phyloP scores from a whole-genome alignment of 306 rosid genomes.

The Vicia villosa region DNA sequence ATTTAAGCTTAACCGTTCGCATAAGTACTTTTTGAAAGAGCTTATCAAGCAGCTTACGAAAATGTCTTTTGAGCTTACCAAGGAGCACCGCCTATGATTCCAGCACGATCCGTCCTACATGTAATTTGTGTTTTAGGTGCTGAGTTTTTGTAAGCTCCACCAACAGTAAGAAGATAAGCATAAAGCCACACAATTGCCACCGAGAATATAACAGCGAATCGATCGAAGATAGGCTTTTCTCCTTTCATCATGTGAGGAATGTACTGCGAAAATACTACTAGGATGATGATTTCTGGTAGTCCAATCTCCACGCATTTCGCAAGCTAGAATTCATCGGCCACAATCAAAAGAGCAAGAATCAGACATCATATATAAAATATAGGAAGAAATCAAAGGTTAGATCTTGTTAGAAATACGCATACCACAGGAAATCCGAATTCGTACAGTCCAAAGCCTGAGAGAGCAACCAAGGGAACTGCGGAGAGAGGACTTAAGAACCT shows the following conservation, averaged over 20 bases:
- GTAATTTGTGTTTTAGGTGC: constrained; percentile 47
- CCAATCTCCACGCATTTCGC: constrained; percentile 85
- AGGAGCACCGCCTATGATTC: constrained; percentile 56
- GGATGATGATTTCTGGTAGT: constrained; percentile 80
- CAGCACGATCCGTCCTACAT: constrained; percentile 44
- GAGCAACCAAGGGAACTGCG: constrained; percentile 84
- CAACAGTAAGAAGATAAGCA: constrained; percentile 46
- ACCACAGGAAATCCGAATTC: constrained; percentile 96
- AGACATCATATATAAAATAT: constrained; percentile 22
- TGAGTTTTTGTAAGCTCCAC: constrained; percentile 44
- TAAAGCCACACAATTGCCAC: constrained; percentile 45
- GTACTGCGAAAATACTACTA: constrained; percentile 56
- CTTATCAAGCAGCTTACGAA: background rate
- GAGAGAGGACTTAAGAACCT: constrained; percentile 91
- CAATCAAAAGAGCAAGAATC: constrained; percentile 1
- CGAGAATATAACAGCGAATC: constrained; percentile 44
- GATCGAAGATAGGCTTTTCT: constrained; percentile 41
- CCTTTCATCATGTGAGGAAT: constrained; percentile 48
- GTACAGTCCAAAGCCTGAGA: constrained; percentile 88
- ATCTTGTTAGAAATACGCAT: constrained; percentile 33
- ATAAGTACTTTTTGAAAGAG: background rate
- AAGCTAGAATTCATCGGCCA: constrained; percentile 32
- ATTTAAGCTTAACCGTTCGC: background rate
- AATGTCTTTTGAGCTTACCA: constrained; percentile 51
- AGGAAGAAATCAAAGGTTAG: background rate